These are phyloP conservation scores for Gossypium rotundifolium DNA, from an alignment of 345 rosid genomes.

Conservation along the genomic window DNA sequence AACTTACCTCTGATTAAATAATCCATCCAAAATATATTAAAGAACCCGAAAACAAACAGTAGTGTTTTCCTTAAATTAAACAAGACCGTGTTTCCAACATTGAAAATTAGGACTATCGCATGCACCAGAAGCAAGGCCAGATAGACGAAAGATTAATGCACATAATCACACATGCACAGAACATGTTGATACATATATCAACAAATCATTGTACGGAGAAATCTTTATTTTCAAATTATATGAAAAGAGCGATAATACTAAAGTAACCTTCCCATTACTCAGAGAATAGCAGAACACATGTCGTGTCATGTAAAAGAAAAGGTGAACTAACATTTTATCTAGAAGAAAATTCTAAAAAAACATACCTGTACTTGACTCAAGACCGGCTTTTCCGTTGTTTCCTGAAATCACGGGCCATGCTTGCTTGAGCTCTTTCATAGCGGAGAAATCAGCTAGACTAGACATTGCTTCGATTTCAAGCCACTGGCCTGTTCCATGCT, in stretches of 20 bases:
- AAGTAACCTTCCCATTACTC: neutral
- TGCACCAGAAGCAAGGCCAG: neutral
- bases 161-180: neutral
- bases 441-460: constrained; percentile 47
- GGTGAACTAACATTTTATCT: neutral
- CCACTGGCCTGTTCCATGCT: constrained; percentile 95
- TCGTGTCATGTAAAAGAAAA: neutral
- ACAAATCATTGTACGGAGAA: neutral
- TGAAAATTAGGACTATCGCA: neutral
- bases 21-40: neutral
- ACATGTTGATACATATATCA: neutral
- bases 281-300: neutral
- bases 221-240: neutral
- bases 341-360: neutral
- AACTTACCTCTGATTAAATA: neutral
- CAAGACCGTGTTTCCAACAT: neutral
- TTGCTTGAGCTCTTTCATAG: constrained; percentile 30
- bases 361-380: constrained; percentile 32
- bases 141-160: neutral
- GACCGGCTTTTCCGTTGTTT: constrained; percentile 40
- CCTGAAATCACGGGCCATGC: constrained; percentile 46
- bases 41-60: neutral
- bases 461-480: constrained; percentile 70
- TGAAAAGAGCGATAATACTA: neutral
- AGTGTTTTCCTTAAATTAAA: neutral